Evolutionary conservation across 352 stramenopile genomes (phyloP).

Genomic region (Phytopythium boreale): DNA sequence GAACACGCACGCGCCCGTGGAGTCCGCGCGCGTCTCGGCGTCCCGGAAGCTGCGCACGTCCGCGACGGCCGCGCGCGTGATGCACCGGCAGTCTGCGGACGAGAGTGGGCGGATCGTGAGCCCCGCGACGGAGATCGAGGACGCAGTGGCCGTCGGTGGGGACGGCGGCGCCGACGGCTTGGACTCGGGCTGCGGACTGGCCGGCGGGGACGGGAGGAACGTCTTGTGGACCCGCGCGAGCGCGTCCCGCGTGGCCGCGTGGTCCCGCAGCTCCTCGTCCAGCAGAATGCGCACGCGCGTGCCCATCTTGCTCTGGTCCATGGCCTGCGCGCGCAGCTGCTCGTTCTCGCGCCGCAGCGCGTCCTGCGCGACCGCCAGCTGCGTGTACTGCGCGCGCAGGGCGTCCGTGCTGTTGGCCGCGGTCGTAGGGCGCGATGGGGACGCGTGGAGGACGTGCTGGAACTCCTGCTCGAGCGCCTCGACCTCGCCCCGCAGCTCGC

Average conservation of each 20-base stretch:
- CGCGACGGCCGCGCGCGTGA: conserved; percentile 40
- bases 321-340: conserved; percentile 33
- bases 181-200: not conserved
- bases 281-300: conserved; percentile 57
- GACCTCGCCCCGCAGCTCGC: conserved; percentile 45
- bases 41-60: conserved; percentile 39
- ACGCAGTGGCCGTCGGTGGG: not conserved
- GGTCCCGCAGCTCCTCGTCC: conserved; percentile 51
- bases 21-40: conserved; percentile 35
- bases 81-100: conserved; percentile 37
- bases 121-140: not conserved
- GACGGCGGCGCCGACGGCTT: not conserved
- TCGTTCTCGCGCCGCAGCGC: conserved; percentile 60
- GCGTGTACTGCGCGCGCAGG: conserved; percentile 45
- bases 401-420: not conserved
- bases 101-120: conserved; percentile 34
- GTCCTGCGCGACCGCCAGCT: conserved; percentile 52
- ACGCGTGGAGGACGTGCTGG: conserved; percentile 15
- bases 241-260: conserved; percentile 6
- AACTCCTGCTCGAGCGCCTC: conserved; percentile 49
- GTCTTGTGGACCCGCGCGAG: not conserved
- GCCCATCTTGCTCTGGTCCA: conserved; percentile 56
- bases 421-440: conserved; percentile 4
- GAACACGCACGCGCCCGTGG: conserved; percentile 53
- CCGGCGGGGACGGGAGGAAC: not conserved